Base-by-base conservation (phyloP, 371 early-diverging fungal species). In the Mucor indicus region DNA sequence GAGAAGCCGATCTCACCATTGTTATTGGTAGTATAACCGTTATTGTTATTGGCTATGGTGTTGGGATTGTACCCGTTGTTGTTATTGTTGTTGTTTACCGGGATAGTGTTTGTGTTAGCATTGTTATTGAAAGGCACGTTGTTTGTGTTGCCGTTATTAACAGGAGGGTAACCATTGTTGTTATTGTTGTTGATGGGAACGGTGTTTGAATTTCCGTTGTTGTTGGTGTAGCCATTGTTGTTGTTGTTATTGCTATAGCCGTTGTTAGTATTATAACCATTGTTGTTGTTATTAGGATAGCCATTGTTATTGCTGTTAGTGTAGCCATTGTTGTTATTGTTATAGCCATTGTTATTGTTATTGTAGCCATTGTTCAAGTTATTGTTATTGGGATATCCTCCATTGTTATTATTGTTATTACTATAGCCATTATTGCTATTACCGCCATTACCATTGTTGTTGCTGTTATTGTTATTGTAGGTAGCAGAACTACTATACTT, bases 401-500 rank as follows among this genome's bases (percentile, higher is more conserved):
- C 36, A 21, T 27, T 50, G 23, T 23, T 52, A 10, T 30, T 17
- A 19, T 23, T 40, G 30, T 52, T 62, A 12, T 25, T 46, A 42
- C 19, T 50, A 25, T 39, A 24, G 38, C 42, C 24, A n/a, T 40
- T 45, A 33, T 16, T 49, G 13, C 27, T 31, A 21, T 48, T 38
- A 27, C 42, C 27, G 22, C 39, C 43, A 21, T 36, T 48, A 33
- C 22, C 46, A 8, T 44, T 54, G 30, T 21, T 53, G 35, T 42
- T 41, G 27, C 32, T 39, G 24, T 41, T 52, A 15, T 33, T 48
- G 12, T 33, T 46, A 23, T 15, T 50, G 9, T 27, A 38, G 13
- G 52, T 44, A 20, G 44, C 17, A 10, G 58, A 42, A 38, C 48
- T 29, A 1, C 47, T 37, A 33, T 41, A 43, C 12, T 31, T 50